Conservation (phyloP, 345 rosid species). For the Rhodomyrtus tomentosa region DNA sequence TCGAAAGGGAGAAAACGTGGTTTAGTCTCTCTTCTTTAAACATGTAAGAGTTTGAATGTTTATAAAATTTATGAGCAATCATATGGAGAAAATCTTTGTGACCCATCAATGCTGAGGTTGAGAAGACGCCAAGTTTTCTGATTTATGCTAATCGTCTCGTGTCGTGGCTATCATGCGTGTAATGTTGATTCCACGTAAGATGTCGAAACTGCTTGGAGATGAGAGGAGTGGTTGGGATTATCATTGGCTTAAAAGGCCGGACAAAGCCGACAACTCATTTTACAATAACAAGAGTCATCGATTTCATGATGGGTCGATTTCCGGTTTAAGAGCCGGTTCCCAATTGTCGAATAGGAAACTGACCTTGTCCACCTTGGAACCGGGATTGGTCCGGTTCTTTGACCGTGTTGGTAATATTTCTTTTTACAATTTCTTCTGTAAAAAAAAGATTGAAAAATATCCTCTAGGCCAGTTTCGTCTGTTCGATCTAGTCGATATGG, state of each 20-base stretch:
- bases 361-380: neutral
- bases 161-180: neutral
- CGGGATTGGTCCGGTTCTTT: neutral
- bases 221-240: neutral
- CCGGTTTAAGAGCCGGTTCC: too few relatives aligned
- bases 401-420: too few relatives aligned
- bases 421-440: too few relatives aligned
- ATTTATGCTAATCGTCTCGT: neutral
- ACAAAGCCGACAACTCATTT: neutral
- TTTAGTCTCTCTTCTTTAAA: neutral
- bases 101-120: neutral
- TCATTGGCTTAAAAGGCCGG: neutral
- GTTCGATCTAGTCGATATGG: accelerated
- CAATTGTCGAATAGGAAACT: neutral
- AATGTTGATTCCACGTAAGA: neutral
- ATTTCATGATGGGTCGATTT: neutral
- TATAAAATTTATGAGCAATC: neutral
- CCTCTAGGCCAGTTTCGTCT: accelerated
- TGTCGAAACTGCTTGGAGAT: neutral
- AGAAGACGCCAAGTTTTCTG: neutral
- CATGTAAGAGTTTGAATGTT: neutral
- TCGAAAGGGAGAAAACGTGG: neutral
- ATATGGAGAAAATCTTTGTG: neutral
- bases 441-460: neutral
- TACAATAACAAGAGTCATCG: neutral